Conservation (phyloP, 2,329 filamentous ascomycete species). For the Cyphellophora attinorum region DNA sequence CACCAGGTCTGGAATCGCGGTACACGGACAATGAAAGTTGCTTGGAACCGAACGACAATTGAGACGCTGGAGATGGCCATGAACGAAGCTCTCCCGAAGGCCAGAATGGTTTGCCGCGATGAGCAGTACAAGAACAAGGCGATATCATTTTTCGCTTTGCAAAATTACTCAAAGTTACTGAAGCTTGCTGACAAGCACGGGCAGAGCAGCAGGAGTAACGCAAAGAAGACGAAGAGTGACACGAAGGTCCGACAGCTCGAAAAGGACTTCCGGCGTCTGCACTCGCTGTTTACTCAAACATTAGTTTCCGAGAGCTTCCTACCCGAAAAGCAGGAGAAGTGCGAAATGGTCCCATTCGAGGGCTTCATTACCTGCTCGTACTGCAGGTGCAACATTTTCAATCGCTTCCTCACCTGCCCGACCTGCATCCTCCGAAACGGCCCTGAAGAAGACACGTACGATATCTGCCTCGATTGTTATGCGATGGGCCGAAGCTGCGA, state of each 20-base stretch:
- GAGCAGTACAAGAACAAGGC: conserved; percentile 99
- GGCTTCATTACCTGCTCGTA: conserved; percentile 93
- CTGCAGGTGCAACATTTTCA: conserved; percentile 93
- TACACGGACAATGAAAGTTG: conserved; percentile 91
- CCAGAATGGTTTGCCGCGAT: conserved; percentile 84
- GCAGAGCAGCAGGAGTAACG: conserved; percentile 20
- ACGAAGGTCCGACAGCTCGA: conserved; percentile 60
- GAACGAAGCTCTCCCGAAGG: conserved; percentile 77
- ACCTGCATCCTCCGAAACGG: conserved; percentile 62
- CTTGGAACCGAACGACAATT: conserved; percentile 91
- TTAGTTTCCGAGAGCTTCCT: conserved; percentile 80
- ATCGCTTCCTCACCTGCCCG: conserved; percentile 87
- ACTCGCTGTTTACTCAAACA: conserved; percentile 67
- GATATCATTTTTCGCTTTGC: conserved; percentile 78
- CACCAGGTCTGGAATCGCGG: conserved; percentile 99
- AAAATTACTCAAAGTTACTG: conserved; percentile 60
- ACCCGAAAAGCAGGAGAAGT: conserved; percentile 47
- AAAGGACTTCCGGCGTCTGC: conserved; percentile 72
- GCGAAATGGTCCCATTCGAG: conserved; percentile 74
- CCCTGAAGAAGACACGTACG: conserved; percentile 74
- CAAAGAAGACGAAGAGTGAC: conserved; percentile 27
- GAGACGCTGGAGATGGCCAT: conserved; percentile 83
- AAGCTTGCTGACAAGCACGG: conserved; percentile 36
- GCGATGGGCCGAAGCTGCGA: conserved; percentile 91
- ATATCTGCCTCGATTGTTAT: conserved; percentile 97